phyloP scores from a whole-genome alignment of 768 basidiomycete species.

The Calocybe gangraenosa region DNA sequence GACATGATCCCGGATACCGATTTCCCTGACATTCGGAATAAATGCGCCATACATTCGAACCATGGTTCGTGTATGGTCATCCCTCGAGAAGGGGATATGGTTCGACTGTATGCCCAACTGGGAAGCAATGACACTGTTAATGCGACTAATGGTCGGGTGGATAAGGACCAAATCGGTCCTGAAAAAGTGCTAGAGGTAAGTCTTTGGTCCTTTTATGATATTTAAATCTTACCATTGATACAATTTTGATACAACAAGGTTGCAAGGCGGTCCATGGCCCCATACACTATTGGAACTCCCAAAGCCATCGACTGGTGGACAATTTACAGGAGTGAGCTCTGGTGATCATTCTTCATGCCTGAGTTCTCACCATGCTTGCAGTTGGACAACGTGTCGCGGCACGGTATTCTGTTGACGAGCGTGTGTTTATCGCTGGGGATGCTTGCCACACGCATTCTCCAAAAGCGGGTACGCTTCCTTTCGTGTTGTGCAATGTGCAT shows the following conservation, averaged over 20 bases:
- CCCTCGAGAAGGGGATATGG: conserved; percentile 64
- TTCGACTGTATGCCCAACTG: conserved; percentile 71
- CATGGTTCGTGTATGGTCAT: conserved; percentile 71
- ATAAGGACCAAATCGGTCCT: conserved; percentile 47
- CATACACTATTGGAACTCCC: conserved; percentile 47
- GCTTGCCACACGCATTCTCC: conserved; percentile 70
- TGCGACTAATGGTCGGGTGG: conserved; percentile 43
- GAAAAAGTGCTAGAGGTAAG: conserved; percentile 49
- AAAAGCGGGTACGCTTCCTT: conserved; percentile 44
- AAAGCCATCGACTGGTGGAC: conserved; percentile 67
- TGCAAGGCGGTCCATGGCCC: conserved; percentile 51
- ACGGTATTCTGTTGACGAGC: conserved; percentile 51
- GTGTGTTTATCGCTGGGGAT: conserved; percentile 76
- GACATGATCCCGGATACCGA: conserved; percentile 67
- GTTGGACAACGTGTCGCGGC: conserved; percentile 77
- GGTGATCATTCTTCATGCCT: neutral
- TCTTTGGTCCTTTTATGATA: too few species aligned
- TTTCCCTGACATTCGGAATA: conserved; percentile 74
- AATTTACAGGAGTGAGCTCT: conserved; percentile 56
- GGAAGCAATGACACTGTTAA: conserved; percentile 43
- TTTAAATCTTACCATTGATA: neutral
- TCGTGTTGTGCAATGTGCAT: conserved; percentile 6
- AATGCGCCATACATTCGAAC: conserved; percentile 61
- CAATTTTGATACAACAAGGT: too few species aligned
- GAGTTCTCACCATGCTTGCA: conserved; percentile 17